These are phyloP conservation scores for Kurtzmaniella quercitrusa DNA, from an alignment of 1,139 yeast species.

Conservation along the genomic window DNA sequence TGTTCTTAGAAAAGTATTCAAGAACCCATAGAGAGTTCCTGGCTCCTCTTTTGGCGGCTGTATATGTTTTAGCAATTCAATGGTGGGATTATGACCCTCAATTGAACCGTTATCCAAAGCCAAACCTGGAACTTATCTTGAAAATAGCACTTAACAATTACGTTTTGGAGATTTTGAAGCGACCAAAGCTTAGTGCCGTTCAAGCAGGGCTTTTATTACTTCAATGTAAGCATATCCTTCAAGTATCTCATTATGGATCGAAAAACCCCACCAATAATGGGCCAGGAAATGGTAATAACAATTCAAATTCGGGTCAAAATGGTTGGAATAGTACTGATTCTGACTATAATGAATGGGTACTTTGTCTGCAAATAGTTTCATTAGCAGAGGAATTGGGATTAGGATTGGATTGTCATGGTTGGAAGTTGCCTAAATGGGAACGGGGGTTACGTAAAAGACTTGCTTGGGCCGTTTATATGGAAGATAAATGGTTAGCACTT, in stretches of 20 bases:
- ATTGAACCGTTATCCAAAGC: constrained; percentile 59
- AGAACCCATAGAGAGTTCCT: constrained; percentile 75
- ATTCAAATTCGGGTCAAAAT: not conserved
- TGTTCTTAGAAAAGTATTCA: constrained; percentile 70
- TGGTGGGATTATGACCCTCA: constrained; percentile 85
- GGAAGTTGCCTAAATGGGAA: constrained; percentile 94
- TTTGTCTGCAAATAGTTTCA: constrained; percentile 83
- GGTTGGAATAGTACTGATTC: constrained; percentile 27
- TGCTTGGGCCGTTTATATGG: constrained; percentile 91
- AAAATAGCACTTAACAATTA: constrained; percentile 54
- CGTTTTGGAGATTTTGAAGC: constrained; percentile 60
- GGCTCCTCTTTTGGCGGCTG: constrained; percentile 74
- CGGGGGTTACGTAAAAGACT: constrained; percentile 75
- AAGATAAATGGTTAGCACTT: constrained; percentile 83
- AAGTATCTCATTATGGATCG: constrained; percentile 10
- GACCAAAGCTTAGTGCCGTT: constrained; percentile 76
- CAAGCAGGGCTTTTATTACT: constrained; percentile 70
- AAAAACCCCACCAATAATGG: constrained; percentile 6
- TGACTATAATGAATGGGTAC: constrained; percentile 72
- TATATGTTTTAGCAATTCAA: constrained; percentile 68
- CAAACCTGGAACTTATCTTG: constrained; percentile 49
- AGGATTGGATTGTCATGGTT: constrained; percentile 77
- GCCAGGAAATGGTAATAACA: not conserved
- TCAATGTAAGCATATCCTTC: constrained; percentile 54
- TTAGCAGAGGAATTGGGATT: constrained; percentile 82